Base-by-base conservation (phyloP, 1,284 basidiomycete genomes). In the Leccinum huronense region DNA sequence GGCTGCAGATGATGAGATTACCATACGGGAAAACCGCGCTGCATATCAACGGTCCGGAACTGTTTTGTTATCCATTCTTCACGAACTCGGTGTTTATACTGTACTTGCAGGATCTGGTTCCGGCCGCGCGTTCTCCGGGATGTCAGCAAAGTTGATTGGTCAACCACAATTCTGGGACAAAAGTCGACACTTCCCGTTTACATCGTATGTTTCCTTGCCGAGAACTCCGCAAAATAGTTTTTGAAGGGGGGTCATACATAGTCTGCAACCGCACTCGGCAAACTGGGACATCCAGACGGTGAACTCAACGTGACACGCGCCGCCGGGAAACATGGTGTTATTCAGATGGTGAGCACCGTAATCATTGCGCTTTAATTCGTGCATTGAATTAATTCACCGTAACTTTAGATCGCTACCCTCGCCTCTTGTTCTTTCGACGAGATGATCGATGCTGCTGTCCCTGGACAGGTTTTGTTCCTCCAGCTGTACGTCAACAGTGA, bases 401-500 rank as follows among this genome's bases (percentile, higher is more conserved):
- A 81, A 79, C 23, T 36, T 7, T 30, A 72, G 72, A 69, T 73
- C n/a, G 66, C 70, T n/a, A 69, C 70, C 7, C 65, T 75, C 11
- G 67, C 71, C 31, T 72, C 68, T 11, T 74, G 63, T 45, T 67
- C 67, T 8, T 74, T 73, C 36, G 68, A 74, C 58, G 70, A 74
- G 68, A 89, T 88, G 1, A 84, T 89, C 33, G 87, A 88, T 67
- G 86, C 87, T n/a, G 85, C 86, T 4, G 84, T 86, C 66, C 80
- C 87, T 11, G 87, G 86, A 31, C 80, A 95, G 77, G 78, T 83
- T 0, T 88, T 89, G 71, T 94, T 93, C 78, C 77, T 94, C 62
- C 92, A 94, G 73, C 77, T 94, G 80, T 89, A 71, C 69, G 93
- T 95, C 65, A 95, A 94, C 78, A 84, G 86, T 66, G 91, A 96